A percentile compares a stretch with the other conserved stretches of the same genome.
Evolutionary conservation across 1,284 basidiomycete genomes (phyloP).

Genomic region (Moesziomyces sp.): DNA sequence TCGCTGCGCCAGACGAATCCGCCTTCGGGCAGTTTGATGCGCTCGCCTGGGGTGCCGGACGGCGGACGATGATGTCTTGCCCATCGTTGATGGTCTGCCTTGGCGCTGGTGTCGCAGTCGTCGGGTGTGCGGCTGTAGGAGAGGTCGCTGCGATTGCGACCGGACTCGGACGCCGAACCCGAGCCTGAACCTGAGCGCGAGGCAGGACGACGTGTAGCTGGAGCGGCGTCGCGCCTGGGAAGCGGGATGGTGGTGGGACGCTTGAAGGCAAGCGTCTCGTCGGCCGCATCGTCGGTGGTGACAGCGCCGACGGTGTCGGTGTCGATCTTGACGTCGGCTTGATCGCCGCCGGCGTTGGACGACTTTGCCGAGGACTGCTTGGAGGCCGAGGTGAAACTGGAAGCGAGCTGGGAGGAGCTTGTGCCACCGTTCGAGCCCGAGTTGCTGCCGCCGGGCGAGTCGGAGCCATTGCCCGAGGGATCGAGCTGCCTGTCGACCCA

Average conservation of each 20-base stretch:
- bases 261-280: constrained; percentile 21
- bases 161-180: constrained; percentile 23
- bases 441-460: constrained; percentile 42
- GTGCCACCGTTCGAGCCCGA: constrained; percentile 30
- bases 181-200: constrained; percentile 24
- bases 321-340: constrained; percentile 20
- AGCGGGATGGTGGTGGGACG: constrained; percentile 17
- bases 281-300: constrained; percentile 24
- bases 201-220: constrained; percentile 3
- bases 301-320: constrained; percentile 13
- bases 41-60: constrained; percentile 27
- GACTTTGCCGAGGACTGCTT: constrained; percentile 44
- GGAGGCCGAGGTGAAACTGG: constrained; percentile 36
- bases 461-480: constrained; percentile 28
- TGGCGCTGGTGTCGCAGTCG: constrained; percentile 30
- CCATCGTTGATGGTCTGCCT: constrained; percentile 53
- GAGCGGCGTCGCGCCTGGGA: constrained; percentile 6
- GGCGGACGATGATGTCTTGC: constrained; percentile 51
- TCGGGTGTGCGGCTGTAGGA: constrained; percentile 30
- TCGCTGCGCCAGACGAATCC: constrained; percentile 56
- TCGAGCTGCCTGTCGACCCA: constrained; percentile 48
- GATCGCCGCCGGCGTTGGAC: constrained; percentile 21
- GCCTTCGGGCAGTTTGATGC: constrained; percentile 49
- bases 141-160: constrained; percentile 5
- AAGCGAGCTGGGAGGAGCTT: constrained; percentile 33